phyloP scores from a whole-genome alignment of 768 basidiomycete genomes.

The Boletellus ananiceps region DNA sequence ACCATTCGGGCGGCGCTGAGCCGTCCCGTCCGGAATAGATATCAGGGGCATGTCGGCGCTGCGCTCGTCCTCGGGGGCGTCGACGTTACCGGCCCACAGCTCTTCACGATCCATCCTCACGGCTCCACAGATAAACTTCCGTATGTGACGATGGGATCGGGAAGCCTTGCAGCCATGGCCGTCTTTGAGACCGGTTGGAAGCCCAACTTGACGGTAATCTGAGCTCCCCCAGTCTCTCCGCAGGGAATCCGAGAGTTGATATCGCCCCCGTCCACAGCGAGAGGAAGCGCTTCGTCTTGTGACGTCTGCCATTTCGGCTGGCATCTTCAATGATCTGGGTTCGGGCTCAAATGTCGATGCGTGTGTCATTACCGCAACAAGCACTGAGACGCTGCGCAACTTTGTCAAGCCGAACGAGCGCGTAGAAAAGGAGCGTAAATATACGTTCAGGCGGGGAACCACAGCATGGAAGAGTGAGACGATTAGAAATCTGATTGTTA shows the following conservation, averaged over 20 bases:
- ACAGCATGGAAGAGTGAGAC: constrained; percentile 86
- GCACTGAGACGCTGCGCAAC: constrained; percentile 92
- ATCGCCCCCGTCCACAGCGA: constrained; percentile 42
- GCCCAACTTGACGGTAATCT: constrained; percentile 70
- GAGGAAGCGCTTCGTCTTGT: constrained; percentile 80
- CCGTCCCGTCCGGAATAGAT: constrained; percentile 38
- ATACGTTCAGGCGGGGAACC: constrained; percentile 76
- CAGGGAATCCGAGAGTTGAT: background rate
- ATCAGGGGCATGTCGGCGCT: constrained; percentile 93
- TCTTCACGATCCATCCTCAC: constrained; percentile 95
- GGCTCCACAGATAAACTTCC: constrained; percentile 98
- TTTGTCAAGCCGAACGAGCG: constrained; percentile 89
- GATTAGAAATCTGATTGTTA: constrained; percentile 65
- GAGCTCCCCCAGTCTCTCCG: background rate
- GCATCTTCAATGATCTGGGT: constrained; percentile 99
- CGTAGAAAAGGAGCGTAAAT: constrained; percentile 66
- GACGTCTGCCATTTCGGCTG: constrained; percentile 81
- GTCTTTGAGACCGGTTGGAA: constrained; percentile 89
- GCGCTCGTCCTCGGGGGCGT: constrained; percentile 96
- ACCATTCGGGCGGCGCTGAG: background rate
- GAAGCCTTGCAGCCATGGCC: constrained; percentile 96
- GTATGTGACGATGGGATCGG: constrained; percentile 98
- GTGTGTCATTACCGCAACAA: constrained; percentile 82
- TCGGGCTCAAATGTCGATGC: constrained; percentile 99
- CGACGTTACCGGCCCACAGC: constrained; percentile 89